These are phyloP conservation scores for Exophiala xenobiotica DNA, from an alignment of 2,329 filamentous ascomycete species.

Conservation along the genomic window DNA sequence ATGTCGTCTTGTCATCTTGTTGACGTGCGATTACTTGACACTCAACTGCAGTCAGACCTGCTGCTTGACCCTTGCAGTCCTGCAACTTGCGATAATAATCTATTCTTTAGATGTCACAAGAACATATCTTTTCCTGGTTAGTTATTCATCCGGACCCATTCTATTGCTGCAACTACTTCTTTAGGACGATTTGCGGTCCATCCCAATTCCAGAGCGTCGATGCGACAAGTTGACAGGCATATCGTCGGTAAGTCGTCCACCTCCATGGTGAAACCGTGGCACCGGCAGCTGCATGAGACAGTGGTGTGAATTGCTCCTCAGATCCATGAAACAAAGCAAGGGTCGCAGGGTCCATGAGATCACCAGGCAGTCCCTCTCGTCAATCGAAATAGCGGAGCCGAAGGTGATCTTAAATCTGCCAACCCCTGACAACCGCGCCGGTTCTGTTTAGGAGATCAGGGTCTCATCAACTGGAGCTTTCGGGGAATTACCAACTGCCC, in stretches of 20 bases:
- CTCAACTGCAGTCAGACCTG: too few relatives aligned
- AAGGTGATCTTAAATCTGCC: not conserved
- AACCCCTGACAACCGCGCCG: not conserved
- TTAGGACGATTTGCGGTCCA: not conserved
- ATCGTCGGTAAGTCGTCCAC: not conserved
- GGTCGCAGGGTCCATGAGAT: conserved; percentile 11
- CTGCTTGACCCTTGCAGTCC: too few relatives aligned
- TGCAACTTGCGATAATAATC: too few relatives aligned
- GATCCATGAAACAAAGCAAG: not conserved
- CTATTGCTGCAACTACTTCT: too few relatives aligned
- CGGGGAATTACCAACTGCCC: too few relatives aligned
- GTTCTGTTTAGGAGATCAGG: not conserved
- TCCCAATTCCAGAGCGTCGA: not conserved
- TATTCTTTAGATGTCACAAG: too few relatives aligned
- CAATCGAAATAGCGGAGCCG: not conserved
- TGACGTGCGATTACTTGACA: too few relatives aligned
- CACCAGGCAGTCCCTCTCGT: conserved; percentile 1
- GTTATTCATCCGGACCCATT: too few relatives aligned
- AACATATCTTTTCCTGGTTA: too few relatives aligned
- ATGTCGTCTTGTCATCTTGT: too few relatives aligned
- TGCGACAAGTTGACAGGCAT: not conserved
- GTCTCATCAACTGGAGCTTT: not conserved
- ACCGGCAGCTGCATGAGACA: not conserved
- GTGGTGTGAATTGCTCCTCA: not conserved
- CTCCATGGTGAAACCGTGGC: not conserved